Percentiles rank a stretch among this genome's conserved stretches.
Evolutionary conservation across 2,329 filamentous ascomycete species (phyloP).

Genomic region (Cucurbitaria berberidis): DNA sequence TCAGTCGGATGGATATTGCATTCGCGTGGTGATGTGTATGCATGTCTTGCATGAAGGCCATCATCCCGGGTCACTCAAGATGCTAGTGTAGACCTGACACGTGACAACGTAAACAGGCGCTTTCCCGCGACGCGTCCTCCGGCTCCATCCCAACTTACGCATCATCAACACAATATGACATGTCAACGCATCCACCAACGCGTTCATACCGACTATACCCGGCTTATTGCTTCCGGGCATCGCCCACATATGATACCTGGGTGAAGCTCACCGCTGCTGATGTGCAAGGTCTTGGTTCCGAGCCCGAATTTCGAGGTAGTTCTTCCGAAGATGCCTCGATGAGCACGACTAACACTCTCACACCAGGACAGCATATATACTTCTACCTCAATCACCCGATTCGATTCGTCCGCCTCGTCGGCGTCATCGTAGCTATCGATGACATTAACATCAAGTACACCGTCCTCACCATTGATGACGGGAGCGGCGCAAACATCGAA

Average conservation of each 20-base stretch:
- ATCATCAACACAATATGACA: slow-evolving; percentile 37
- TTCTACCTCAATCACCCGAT: slow-evolving; percentile 62
- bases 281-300: slow-evolving; percentile 59
- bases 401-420: slow-evolving; percentile 55
- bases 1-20: slow-evolving; percentile 27
- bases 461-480: slow-evolving; percentile 65
- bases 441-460: slow-evolving; percentile 50
- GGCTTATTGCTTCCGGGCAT: slow-evolving; percentile 64
- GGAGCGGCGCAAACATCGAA: slow-evolving; percentile 65
- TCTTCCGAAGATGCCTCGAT: neutral
- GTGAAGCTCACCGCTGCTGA: slow-evolving; percentile 65
- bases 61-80: slow-evolving; percentile 19
- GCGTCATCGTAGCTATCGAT: slow-evolving; percentile 53
- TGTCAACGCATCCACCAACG: slow-evolving; percentile 32
- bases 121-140: slow-evolving; percentile 24
- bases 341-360: slow-evolving; percentile 3
- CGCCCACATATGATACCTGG: slow-evolving; percentile 68
- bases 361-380: slow-evolving; percentile 60
- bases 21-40: slow-evolving; percentile 21
- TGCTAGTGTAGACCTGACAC: neutral
- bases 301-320: slow-evolving; percentile 59
- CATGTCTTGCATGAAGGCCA: slow-evolving; percentile 27
- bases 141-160: slow-evolving; percentile 11
- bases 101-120: slow-evolving; percentile 16
- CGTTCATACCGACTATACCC: slow-evolving; percentile 56